Evolutionary conservation across 116 monocot species (phyloP).

Genomic region (Phalaenopsis hybrid): DNA sequence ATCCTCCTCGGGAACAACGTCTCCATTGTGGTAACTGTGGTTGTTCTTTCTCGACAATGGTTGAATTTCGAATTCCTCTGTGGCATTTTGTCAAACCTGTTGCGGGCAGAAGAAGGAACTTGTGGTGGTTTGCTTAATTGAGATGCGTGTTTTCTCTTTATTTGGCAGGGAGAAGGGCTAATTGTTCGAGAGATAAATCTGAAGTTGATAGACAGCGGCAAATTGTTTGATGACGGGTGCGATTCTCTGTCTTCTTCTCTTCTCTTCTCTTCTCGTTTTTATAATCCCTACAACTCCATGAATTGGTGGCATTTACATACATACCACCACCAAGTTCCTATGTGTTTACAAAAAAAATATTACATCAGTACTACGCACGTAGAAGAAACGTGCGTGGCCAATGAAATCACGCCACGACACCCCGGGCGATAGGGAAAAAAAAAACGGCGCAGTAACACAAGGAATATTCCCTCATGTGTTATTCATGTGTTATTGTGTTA

Average conservation of each 20-base stretch:
- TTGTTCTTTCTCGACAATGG: not conserved
- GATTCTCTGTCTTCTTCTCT: not conserved
- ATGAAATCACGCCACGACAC: too few relatives aligned
- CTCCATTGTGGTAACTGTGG: conserved; percentile 32
- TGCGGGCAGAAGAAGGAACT: too few relatives aligned
- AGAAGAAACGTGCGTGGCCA: too few relatives aligned
- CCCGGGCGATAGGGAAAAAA: too few relatives aligned
- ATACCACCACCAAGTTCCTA: too few relatives aligned
- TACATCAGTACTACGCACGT: too few relatives aligned
- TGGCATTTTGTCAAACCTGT: not conserved
- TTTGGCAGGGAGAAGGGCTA: conserved; percentile 55
- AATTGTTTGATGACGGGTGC: conserved; percentile 57
- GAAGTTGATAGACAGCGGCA: conserved; percentile 29
- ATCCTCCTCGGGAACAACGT: conserved; percentile 30
- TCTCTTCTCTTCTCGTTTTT: not conserved
- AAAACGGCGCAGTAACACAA: too few relatives aligned
- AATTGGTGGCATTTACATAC: too few relatives aligned
- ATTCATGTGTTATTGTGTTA: too few relatives aligned
- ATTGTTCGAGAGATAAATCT: conserved; percentile 23
- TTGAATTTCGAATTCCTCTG: not conserved
- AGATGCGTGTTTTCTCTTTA: not conserved
- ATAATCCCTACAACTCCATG: not conserved
- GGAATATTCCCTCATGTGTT: too few relatives aligned
- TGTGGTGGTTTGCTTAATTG: too few relatives aligned
- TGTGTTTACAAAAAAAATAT: too few relatives aligned